These are phyloP conservation scores for Ustilago loliicola DNA, from an alignment of 1,284 basidiomycete genomes.

Conservation along the genomic window DNA sequence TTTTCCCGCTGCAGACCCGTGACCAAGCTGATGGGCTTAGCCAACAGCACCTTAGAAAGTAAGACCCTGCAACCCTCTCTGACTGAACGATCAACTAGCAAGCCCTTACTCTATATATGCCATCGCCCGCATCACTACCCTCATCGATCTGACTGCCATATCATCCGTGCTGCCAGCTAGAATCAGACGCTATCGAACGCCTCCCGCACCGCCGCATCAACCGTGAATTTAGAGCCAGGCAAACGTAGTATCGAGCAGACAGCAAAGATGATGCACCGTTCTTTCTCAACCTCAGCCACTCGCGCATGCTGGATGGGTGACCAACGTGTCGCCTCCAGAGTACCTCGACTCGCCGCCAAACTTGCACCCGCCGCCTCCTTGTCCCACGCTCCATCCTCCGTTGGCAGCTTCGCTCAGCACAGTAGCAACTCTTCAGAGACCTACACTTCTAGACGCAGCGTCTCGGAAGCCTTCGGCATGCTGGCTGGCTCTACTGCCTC, in stretches of 20 bases:
- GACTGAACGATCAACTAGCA: background rate
- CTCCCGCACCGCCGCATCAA: background rate
- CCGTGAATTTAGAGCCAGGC: background rate
- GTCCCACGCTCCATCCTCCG: background rate
- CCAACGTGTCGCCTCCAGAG: slow-evolving; percentile 40
- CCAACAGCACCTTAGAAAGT: background rate
- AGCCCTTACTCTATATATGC: background rate
- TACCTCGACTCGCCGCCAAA: slow-evolving; percentile 35
- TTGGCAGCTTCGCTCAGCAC: background rate
- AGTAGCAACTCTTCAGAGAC: background rate
- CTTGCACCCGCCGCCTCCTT: background rate
- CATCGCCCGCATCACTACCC: background rate
- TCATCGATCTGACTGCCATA: background rate
- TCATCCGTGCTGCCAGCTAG: too few relatives aligned
- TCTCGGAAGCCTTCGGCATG: slow-evolving; percentile 32
- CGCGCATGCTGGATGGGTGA: slow-evolving; percentile 34
- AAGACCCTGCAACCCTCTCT: background rate
- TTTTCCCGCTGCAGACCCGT: slow-evolving; percentile 11
- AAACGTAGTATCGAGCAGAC: background rate
- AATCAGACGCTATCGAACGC: too few relatives aligned
- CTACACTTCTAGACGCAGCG: slow-evolving; percentile 25
- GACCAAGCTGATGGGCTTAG: slow-evolving; percentile 7
- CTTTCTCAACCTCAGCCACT: slow-evolving; percentile 28
- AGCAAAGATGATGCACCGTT: slow-evolving; percentile 27
- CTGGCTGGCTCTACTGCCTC: slow-evolving; percentile 40